phyloP scores from a whole-genome alignment of 179 eudicot species.

The Beta lomatogona region DNA sequence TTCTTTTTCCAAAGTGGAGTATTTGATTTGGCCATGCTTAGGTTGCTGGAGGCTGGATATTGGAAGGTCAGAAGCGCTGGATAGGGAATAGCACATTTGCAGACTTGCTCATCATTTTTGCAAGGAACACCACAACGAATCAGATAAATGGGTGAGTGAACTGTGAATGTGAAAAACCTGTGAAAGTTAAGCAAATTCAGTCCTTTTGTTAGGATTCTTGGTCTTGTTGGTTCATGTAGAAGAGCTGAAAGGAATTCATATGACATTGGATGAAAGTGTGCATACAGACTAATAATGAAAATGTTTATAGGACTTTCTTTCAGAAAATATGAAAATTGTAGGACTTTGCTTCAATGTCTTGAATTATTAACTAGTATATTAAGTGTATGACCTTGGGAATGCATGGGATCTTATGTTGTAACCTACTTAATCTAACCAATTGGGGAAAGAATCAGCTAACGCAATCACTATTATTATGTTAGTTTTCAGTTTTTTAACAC shows the following conservation, averaged over 20 bases:
- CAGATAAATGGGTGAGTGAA: constrained; percentile 80
- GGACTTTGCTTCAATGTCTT: neutral
- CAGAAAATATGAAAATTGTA: neutral
- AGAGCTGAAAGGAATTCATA: neutral
- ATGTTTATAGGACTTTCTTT: neutral
- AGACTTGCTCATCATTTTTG: constrained; percentile 85
- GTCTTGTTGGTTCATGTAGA: neutral
- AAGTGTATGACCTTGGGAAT: neutral
- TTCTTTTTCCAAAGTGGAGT: constrained; percentile 11
- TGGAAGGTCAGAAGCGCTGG: constrained; percentile 99
- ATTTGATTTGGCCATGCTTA: constrained; percentile 31
- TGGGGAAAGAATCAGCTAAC: no score
- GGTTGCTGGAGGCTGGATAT: constrained; percentile 97
- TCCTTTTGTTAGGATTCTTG: neutral
- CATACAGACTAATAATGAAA: neutral
- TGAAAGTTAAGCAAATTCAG: neutral
- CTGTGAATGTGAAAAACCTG: neutral
- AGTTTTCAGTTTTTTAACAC: no score
- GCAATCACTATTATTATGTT: no score
- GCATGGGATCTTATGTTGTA: neutral
- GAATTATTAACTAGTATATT: neutral
- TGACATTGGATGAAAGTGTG: neutral
- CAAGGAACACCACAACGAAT: constrained; percentile 70
- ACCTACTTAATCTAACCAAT: neutral
- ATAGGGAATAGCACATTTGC: constrained; percentile 98